Base-by-base conservation (phyloP, 768 basidiomycete species). In the Xerocomus potaroensis region DNA sequence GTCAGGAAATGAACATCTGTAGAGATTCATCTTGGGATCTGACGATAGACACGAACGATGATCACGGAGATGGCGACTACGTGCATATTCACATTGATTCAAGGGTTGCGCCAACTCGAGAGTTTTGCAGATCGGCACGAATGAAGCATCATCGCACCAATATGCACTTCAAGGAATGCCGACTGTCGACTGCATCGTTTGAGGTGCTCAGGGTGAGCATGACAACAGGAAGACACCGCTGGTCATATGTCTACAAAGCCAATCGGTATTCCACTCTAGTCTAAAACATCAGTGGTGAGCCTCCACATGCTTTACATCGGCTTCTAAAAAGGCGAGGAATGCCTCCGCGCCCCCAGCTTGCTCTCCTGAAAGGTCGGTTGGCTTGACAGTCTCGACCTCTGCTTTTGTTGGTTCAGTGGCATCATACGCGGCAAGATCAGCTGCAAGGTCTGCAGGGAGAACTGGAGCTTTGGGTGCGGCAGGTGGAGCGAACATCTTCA, bases 391-490 rank as follows among this genome's bases (percentile, higher is more conserved):
- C 39, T 68, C 70, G 39, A 67, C 70, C 19, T 73, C 72, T 36
- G 76, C 74, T 42, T 73, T 62, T 18, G 73, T 72, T 43, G 91
- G 91, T 65, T 95, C 90, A 14, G 80, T 67, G 14, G 81, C 73
- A 53, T 96, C 94, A 67, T 96, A 99, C 29, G 85, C 83, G 2
- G 83, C 63, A 48, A 97, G 83, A 58, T 95, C 91, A 16, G 84
- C 68, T n/a, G 95, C 91, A 54, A 98, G 82, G 69, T 93, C 85
- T 40, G 75, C 64, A 41, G 93, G 91, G 39, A 96, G 74, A 12
- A 76, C 65, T 10, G 95, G 94, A 2, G 81, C 68, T 48, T 81
- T 74, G 42, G 95, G 96, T 21, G 80, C 62, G 14, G 83, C 66
- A 1, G 95, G 95, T 21, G 81, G 67, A 26, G 81, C 65, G 78